Conservation (phyloP, 192 early-diverging fungal genomes). For the Thamnidium elegans region DNA sequence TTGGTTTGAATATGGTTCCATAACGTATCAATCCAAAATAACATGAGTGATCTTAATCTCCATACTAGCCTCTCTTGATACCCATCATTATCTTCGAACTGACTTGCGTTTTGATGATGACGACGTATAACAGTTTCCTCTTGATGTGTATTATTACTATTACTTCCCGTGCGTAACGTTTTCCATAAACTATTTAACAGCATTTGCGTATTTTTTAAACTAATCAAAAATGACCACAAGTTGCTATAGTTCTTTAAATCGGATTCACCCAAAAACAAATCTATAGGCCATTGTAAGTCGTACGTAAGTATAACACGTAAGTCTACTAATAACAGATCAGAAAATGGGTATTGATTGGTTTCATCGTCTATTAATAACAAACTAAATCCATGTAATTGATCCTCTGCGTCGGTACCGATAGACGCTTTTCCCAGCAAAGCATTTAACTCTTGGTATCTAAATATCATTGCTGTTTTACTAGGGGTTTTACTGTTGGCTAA, state of each 20-base stretch:
- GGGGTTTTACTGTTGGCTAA: background rate
- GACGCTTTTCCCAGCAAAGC: constrained; percentile 36
- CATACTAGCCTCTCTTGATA: constrained; percentile 44
- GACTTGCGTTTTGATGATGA: background rate
- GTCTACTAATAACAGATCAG: constrained; percentile 49
- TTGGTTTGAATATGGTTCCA: constrained; percentile 66
- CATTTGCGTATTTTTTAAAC: constrained; percentile 54
- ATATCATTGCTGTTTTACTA: constrained; percentile 15
- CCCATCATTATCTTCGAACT: constrained; percentile 12
- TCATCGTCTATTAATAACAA: constrained; percentile 12
- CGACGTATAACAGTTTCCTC: constrained; percentile 1
- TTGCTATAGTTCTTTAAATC: constrained; percentile 61
- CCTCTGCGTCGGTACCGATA: constrained; percentile 40
- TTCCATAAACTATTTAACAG: constrained; percentile 46
- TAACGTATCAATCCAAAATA: constrained; percentile 67
- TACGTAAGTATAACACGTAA: constrained; percentile 54
- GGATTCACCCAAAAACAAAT: constrained; percentile 57
- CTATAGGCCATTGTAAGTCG: constrained; percentile 63
- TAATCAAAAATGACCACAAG: constrained; percentile 62
- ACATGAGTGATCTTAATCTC: constrained; percentile 55
- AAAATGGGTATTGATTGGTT: constrained; percentile 29
- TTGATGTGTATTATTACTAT: constrained; percentile 12
- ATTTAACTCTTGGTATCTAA: constrained; percentile 42
- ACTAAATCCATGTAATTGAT: constrained; percentile 21
- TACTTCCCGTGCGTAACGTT: background rate